Evolutionary conservation across 2,329 filamentous ascomycete genomes (phyloP).

Genomic region (Cytospora chrysosperma): DNA sequence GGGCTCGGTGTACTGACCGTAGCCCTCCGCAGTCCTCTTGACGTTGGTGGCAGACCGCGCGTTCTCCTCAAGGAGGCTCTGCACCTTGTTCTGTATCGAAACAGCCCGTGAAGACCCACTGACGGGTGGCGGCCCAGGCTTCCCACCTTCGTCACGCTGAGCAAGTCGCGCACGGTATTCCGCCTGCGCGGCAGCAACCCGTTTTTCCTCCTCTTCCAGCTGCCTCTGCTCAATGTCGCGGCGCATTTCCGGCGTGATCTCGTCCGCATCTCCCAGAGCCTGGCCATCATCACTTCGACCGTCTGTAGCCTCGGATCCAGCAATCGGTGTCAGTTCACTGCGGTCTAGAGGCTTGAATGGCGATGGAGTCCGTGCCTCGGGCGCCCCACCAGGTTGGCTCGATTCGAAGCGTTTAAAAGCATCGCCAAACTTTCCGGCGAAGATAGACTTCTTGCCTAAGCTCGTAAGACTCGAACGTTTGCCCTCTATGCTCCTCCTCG

Average conservation of each 20-base stretch:
- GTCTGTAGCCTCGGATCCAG: slow-evolving; percentile 72
- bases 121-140: slow-evolving; percentile 47
- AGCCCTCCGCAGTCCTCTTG: slow-evolving; percentile 78
- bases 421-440: slow-evolving; percentile 88
- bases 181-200: slow-evolving; percentile 83
- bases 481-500: slow-evolving; percentile 60
- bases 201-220: slow-evolving; percentile 82
- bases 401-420: slow-evolving; percentile 90
- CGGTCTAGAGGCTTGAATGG: slow-evolving; percentile 49
- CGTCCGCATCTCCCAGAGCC: slow-evolving; percentile 63
- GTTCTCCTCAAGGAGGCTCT: slow-evolving; percentile 79
- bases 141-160: slow-evolving; percentile 53
- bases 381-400: slow-evolving; percentile 36
- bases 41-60: slow-evolving; percentile 56
- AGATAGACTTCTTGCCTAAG: slow-evolving; percentile 74
- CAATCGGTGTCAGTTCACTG: slow-evolving; percentile 65
- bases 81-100: slow-evolving; percentile 90
- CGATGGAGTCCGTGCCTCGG: slow-evolving; percentile 45
- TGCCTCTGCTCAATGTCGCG: slow-evolving; percentile 83
- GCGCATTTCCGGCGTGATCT: slow-evolving; percentile 81
- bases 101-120: slow-evolving; percentile 65
- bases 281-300: slow-evolving; percentile 66
- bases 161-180: slow-evolving; percentile 80
- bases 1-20: slow-evolving; percentile 77
- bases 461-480: slow-evolving; percentile 73